phyloP scores from a whole-genome alignment of 345 rosid genomes.

The Populus nigra region DNA sequence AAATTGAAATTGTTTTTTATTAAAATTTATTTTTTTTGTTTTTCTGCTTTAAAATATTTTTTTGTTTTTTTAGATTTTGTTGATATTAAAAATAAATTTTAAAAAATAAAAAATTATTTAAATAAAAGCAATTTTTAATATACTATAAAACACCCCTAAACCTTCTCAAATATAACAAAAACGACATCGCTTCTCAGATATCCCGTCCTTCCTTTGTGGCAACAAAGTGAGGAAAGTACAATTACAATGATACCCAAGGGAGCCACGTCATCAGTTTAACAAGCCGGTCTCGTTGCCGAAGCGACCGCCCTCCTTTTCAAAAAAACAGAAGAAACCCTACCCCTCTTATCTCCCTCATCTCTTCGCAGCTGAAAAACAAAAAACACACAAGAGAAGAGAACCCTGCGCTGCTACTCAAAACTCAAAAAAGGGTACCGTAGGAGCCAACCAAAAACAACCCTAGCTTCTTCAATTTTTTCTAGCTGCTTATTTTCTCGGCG shows the following conservation, averaged over 20 bases:
- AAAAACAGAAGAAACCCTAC: slow-evolving; percentile 1
- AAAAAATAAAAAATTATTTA: too few relatives aligned
- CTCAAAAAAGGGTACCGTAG: not conserved
- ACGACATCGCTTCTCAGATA: not conserved
- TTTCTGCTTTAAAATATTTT: too few relatives aligned
- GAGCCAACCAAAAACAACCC: not conserved
- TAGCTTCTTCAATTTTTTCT: not conserved
- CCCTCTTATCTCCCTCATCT: not conserved
- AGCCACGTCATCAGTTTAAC: not conserved
- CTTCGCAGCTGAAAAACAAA: not conserved
- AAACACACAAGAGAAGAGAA: not conserved
- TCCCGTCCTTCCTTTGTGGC: not conserved
- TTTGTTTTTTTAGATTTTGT: too few relatives aligned
- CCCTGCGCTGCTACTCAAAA: not conserved
- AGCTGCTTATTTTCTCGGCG: not conserved
- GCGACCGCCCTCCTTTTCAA: not conserved
- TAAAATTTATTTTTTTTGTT: too few relatives aligned
- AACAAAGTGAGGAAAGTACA: not conserved
- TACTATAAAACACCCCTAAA: too few relatives aligned
- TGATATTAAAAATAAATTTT: too few relatives aligned
- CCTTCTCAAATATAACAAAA: not conserved
- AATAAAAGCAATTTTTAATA: too few relatives aligned
- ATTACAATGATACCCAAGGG: not conserved
- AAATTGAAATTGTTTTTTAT: too few relatives aligned
- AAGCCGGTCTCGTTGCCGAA: not conserved